Base-by-base conservation (phyloP, 495 filamentous ascomycete species). In the Cercophora sp. region DNA sequence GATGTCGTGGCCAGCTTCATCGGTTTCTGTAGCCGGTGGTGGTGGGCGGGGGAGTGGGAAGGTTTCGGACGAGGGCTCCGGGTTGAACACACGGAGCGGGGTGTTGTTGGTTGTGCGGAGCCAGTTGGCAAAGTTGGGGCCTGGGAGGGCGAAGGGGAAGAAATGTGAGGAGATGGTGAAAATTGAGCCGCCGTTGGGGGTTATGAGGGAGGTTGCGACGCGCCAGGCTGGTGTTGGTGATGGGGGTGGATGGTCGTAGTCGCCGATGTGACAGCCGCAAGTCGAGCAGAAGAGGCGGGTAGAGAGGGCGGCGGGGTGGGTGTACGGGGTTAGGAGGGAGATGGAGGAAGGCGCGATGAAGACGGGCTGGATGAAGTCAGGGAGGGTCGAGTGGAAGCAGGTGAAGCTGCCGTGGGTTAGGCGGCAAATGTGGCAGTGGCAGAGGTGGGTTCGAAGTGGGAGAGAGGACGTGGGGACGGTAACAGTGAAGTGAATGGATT, bases 231-330 rank as follows among this genome's bases (percentile, higher is more conserved):
- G 60, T 52, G 18, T 58, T 51, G 45, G 62, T 63, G 11, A 58
- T 64, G 9, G 61, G 44, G 15, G 79, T 76, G 47, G 79, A n/a
- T n/a, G 36, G 35, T 66, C 63, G 4, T 65, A 60, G 40, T 69
- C 59, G 27, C 83, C 80, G 54, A 81, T 73, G 57, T 86, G 81
- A 32, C 79, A 76, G 47, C 85, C 85, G 59, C 87, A 91, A 23
- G 71, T 81, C 26, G 65, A 64, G 71, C 87, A 89, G 72, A 87
- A 87, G 56, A 80, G 79, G n/a, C 81, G 79, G 27, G 70, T 76
- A 3, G 80, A 48, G 26, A 73, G 61, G 10, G 74, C 52, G 4
- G 35, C 36, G 4, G 77, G 72, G 54, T 78, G 71, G 39, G 63
- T 64, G 63, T 87, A 88, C 18, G 70, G 56, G 8, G 68, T 71